Evolutionary conservation across 768 basidiomycete genomes (phyloP).

Genomic region (Krasilnikovozyma curviuscula): DNA sequence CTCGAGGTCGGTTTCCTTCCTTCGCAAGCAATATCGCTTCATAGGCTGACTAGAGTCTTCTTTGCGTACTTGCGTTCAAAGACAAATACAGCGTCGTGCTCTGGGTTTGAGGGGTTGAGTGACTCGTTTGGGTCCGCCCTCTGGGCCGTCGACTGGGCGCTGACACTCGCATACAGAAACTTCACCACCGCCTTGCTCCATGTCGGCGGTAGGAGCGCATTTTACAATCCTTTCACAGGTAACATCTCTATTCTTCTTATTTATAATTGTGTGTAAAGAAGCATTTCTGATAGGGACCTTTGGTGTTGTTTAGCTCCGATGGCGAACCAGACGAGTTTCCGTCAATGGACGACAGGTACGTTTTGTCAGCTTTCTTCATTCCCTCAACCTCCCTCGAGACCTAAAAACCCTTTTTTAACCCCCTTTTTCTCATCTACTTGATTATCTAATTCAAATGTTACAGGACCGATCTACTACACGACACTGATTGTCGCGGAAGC

Average conservation of each 20-base stretch:
- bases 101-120: slow-evolving; percentile 36
- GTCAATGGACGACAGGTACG: slow-evolving; percentile 56
- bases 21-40: no score
- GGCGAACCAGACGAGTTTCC: slow-evolving; percentile 37
- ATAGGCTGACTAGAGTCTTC: no score
- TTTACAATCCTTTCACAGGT: slow-evolving; percentile 34
- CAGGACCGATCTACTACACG: slow-evolving; percentile 57
- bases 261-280: not conserved
- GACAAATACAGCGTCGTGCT: slow-evolving; percentile 28
- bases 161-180: slow-evolving; percentile 40
- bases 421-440: no score
- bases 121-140: slow-evolving; percentile 43
- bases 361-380: no score
- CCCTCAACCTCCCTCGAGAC: no score
- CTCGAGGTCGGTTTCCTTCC: slow-evolving; percentile 60
- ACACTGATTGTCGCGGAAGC: slow-evolving; percentile 50
- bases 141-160: slow-evolving; percentile 38
- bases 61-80: no score
- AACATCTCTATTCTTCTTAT: not conserved
- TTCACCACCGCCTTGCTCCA: slow-evolving; percentile 36
- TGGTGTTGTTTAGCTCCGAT: not conserved
- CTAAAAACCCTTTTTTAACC: no score
- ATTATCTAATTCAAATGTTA: no score
- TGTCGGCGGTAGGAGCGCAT: slow-evolving; percentile 34
- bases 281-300: not conserved